A percentile compares a stretch with the other conserved stretches of the same genome.
phyloP scores from a whole-genome alignment of 768 basidiomycete species.

The Suillus fuscotomentosus region DNA sequence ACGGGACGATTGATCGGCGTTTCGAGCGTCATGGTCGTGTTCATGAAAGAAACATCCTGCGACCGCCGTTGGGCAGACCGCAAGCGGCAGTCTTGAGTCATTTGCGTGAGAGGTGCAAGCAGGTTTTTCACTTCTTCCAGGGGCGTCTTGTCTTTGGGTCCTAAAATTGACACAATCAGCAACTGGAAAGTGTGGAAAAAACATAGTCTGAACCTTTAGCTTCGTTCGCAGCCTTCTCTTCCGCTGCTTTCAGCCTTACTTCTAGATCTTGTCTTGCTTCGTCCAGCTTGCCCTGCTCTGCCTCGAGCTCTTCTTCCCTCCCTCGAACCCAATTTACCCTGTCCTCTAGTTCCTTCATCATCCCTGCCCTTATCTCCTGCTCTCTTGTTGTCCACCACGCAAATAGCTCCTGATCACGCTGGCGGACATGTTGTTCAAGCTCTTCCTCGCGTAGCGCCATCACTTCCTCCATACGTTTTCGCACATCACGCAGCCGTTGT shows the following conservation, averaged over 20 bases:
- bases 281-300: slow-evolving; percentile 50
- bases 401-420: slow-evolving; percentile 61
- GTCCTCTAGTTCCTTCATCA: slow-evolving; percentile 38
- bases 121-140: slow-evolving; percentile 78
- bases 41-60: slow-evolving; percentile 21
- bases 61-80: slow-evolving; percentile 18
- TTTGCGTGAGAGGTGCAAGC: slow-evolving; percentile 47
- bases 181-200: neutral
- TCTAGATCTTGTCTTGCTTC: slow-evolving; percentile 50
- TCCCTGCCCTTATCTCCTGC: slow-evolving; percentile 48
- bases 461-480: slow-evolving; percentile 70
- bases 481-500: slow-evolving; percentile 51
- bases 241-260: slow-evolving; percentile 41
- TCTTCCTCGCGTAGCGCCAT: slow-evolving; percentile 70
- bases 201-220: slow-evolving; percentile 10
- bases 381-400: slow-evolving; percentile 59
- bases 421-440: slow-evolving; percentile 64
- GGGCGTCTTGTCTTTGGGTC: slow-evolving; percentile 54
- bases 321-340: slow-evolving; percentile 46
- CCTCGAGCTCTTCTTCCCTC: slow-evolving; percentile 52
- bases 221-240: slow-evolving; percentile 32
- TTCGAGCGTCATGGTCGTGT: slow-evolving; percentile 32
- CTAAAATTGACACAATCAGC: slow-evolving; percentile 20
- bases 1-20: slow-evolving; percentile 51
- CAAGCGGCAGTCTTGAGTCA: slow-evolving; percentile 28